Percentiles rank a stretch among this genome's conserved stretches.
Evolutionary conservation across 192 early-diverging fungal genomes (phyloP).

Genomic region (Diversispora eburnea): DNA sequence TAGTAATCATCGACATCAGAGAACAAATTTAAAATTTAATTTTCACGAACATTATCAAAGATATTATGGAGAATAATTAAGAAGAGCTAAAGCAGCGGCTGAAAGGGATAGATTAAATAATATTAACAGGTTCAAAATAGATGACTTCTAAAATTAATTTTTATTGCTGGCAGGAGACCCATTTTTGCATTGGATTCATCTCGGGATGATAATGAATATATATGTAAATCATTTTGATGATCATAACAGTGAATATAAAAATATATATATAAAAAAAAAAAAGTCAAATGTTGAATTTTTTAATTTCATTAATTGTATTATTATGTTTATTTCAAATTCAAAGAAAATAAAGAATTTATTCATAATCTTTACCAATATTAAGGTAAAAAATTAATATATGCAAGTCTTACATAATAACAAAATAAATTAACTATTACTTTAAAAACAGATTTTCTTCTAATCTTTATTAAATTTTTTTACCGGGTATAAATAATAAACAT

Average conservation of each 20-base stretch:
- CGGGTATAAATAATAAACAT: conserved; percentile 58
- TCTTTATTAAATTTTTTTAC: conserved; percentile 28
- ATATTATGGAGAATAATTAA: conserved; percentile 23
- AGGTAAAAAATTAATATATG: too few species aligned
- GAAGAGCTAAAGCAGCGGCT: not conserved
- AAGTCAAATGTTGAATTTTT: too few species aligned
- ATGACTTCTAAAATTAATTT: not conserved
- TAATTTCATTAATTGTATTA: too few species aligned
- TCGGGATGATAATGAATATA: not conserved
- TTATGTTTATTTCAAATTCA: too few species aligned
- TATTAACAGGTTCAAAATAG: too few species aligned
- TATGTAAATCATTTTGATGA: not conserved
- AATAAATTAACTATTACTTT: too few species aligned
- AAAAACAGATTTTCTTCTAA: too few species aligned
- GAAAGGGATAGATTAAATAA: not conserved
- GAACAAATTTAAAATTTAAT: conserved; percentile 19
- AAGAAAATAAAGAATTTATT: too few species aligned
- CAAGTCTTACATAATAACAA: too few species aligned
- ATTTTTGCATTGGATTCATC: not conserved
- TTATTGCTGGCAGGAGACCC: too few species aligned
- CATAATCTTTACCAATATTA: too few species aligned
- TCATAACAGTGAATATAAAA: not conserved
- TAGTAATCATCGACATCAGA: not conserved
- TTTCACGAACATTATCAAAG: conserved; percentile 29
- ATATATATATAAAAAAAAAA: too few species aligned